Conservation (phyloP, 768 basidiomycete genomes). For the Tephrocybe sp. region DNA sequence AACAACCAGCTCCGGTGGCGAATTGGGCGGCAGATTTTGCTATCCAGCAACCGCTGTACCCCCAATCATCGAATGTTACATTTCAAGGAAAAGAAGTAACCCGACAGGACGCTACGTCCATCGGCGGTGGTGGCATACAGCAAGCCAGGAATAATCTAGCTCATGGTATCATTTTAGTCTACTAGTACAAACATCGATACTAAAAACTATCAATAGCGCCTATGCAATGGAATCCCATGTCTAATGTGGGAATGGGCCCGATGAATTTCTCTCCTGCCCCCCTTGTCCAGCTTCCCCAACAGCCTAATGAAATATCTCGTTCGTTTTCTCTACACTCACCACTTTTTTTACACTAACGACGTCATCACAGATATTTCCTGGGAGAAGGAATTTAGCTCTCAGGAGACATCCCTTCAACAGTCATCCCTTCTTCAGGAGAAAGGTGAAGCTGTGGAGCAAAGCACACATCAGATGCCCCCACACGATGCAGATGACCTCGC, state of each 20-base stretch:
- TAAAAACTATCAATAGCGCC: slow-evolving; percentile 24
- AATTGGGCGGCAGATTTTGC: slow-evolving; percentile 69
- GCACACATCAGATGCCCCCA: slow-evolving; percentile 17
- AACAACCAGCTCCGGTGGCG: slow-evolving; percentile 24
- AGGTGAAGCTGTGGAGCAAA: slow-evolving; percentile 19
- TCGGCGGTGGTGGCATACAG: neutral
- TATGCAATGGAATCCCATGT: slow-evolving; percentile 40
- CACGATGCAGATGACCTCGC: slow-evolving; percentile 70
- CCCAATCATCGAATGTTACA: slow-evolving; percentile 4
- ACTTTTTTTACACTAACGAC: neutral
- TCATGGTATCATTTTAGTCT: slow-evolving; percentile 20
- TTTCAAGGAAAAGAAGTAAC: slow-evolving; percentile 3
- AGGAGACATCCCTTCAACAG: slow-evolving; percentile 37
- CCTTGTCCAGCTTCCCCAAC: slow-evolving; percentile 25
- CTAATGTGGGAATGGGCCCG: slow-evolving; percentile 36
- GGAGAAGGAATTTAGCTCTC: slow-evolving; percentile 65
- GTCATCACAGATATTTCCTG: slow-evolving; percentile 42
- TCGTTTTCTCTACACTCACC: slow-evolving; percentile 1
- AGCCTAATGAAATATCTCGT: slow-evolving; percentile 5
- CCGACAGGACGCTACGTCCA: neutral
- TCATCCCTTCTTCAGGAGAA: slow-evolving; percentile 18
- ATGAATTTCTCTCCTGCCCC: slow-evolving; percentile 32
- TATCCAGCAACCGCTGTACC: slow-evolving; percentile 29
- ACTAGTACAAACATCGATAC: too few relatives aligned
- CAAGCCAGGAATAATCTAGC: slow-evolving; percentile 7